Evolutionary conservation across 345 rosid species (phyloP), one percentile per base, ranked within the genome.

Genomic region (Populus simonii): DNA sequence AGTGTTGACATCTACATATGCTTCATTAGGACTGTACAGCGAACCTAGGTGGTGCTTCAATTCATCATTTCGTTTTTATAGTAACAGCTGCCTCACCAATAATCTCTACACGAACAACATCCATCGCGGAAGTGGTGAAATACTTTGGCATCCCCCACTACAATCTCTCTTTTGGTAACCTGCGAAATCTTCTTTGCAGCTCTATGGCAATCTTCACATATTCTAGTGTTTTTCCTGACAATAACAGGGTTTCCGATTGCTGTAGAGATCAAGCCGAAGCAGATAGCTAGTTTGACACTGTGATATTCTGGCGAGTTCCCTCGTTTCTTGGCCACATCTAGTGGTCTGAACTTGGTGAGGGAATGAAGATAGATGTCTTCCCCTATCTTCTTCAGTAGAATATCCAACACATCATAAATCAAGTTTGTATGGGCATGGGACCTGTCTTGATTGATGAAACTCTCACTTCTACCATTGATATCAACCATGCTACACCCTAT

Each of bases 71-170:
- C 5, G 10, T 51, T 31, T 72, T 72, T 41, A 68, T 10, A 36
- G 17, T 36, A 6, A 31, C 66, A 69, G 31, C 23, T 53, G 23
- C 76, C 82, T 66, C 80, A 89, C 92, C 94, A 87, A 76, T 85
- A 86, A 68, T 86, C 88, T 67, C 87, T 73, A 66, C 91, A 87
- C 25, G 89, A 87, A 78, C 92, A 89, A 25, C 38, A 6, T 51
- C 98, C 93, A 55, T 88, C 72, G 27, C 63, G 72, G 74, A 93
- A 93, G 81, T 89, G 94, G 84, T 93, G 96, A 80, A 85, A 89
- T 4, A 84, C 77, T 84, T 86, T 89, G 33, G 84, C 74, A 73
- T 91, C 96, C 18, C 89, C 82, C 1, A 89, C 86, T 65, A 91
- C 61, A 13, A 92, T 85, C 79, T 90, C 90, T 82, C 97, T 89